Percentiles rank a stretch among this genome's conserved stretches.
phyloP scores from a whole-genome alignment of 176 grass and related monocot genomes.

The Cenchrus americanus region DNA sequence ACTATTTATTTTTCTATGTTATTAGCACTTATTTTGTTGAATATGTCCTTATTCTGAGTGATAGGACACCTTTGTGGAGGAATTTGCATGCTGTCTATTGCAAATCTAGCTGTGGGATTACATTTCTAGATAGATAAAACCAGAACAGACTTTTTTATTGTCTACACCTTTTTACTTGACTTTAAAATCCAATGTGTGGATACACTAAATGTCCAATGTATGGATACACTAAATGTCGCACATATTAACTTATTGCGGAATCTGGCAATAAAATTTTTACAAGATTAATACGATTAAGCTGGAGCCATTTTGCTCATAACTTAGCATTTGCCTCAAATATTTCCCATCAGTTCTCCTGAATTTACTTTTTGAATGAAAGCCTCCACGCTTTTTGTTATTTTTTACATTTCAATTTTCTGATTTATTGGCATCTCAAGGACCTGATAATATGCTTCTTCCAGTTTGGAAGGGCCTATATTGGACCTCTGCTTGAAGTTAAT shows the following conservation, averaged over 20 bases:
- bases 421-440: constrained; percentile 17
- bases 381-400: background rate
- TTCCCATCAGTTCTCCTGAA: constrained; percentile 4
- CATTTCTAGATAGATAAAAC: background rate
- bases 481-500: constrained; percentile 76
- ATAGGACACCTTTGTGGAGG: background rate
- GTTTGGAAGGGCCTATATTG: constrained; percentile 80
- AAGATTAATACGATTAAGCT: background rate
- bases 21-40: background rate
- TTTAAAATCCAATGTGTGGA: background rate
- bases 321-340: background rate
- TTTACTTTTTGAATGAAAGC: constrained; percentile 6
- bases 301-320: background rate
- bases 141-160: background rate
- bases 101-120: background rate
- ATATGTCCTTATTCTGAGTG: background rate
- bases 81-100: constrained; percentile 7
- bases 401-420: constrained; percentile 4
- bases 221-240: background rate
- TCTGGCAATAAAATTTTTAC: background rate
- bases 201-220: background rate
- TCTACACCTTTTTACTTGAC: background rate
- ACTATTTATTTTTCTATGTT: background rate
- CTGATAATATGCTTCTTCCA: constrained; percentile 36
- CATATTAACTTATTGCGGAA: constrained; percentile 10